Evolutionary conservation across 169 alveolate genomes (phyloP), one percentile per base, ranked within the genome.

Genomic region (Cryptosporidium xiaoi): DNA sequence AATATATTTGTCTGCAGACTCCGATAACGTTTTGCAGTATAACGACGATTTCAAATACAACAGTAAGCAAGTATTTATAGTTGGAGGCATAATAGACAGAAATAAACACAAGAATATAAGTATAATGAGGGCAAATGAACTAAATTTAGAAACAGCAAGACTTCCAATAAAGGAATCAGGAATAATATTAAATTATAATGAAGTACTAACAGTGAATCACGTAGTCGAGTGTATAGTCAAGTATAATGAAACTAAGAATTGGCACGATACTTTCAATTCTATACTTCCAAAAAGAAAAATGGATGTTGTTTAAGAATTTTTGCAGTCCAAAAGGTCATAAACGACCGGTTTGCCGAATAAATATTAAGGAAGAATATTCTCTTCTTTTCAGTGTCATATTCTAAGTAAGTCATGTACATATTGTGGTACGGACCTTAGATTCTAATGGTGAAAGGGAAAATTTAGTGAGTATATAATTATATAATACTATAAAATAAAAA

Each of bases 1-100:
- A 16, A 62, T 82, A 4, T 90, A 90, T 46, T 46, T 90, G 34
- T 50, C 93, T 2, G 93, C 93, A 48, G 93, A 90, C 67, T 87
- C 93, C 31, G 91, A 90, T n/a, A 64, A 85, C 24, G 50, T 56
- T 13, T 44, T 90, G 69, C 13, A 44, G 12, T 20, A 31, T 40
- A 3, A 18, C 12, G 46, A 40, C 48, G 83, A 53, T n/a, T 44
- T 29, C 27, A 66, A 66, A 33, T 65, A 90, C 27, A 65, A 56
- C 62, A 51, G 60, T 46, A 60, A 90, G 7, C 48, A 46, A 12
- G 65, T 90, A 31, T 90, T 71, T 53, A 82, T 90, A 20, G 82
- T 90, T 46, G 93, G 93, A 5, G 93, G 93, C 5, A 44, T 90
- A 46, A 91, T 90, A 36, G 93, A 90, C 46, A 46, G 91, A 55